Evolutionary conservation across 148 eudicot genomes (phyloP).

Genomic region (Chenopodium quinoa): DNA sequence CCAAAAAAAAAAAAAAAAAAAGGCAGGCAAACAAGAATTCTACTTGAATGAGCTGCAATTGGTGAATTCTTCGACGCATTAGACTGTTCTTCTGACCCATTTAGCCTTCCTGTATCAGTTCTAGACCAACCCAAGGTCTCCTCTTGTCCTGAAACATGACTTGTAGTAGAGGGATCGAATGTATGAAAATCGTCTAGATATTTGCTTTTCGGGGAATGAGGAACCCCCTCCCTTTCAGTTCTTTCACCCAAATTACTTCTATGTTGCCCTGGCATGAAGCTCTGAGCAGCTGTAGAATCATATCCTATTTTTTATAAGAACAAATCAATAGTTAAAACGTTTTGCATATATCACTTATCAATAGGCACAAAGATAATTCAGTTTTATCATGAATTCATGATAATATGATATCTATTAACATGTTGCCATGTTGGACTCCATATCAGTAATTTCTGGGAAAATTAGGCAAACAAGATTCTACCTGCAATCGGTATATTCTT

Average conservation of each 20-base stretch:
- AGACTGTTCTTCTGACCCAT: conserved; percentile 26
- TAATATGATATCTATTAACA: too few relatives aligned
- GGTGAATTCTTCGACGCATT: neutral
- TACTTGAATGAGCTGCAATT: neutral
- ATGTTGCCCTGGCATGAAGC: neutral
- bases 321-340: neutral
- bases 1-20: too few relatives aligned
- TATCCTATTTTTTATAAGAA: neutral
- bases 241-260: neutral
- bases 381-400: too few relatives aligned
- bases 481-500: neutral
- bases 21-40: neutral
- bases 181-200: conserved; percentile 10
- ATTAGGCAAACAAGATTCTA: neutral
- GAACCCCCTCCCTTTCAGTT: neutral
- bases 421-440: too few relatives aligned
- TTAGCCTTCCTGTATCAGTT: conserved; percentile 20
- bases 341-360: too few relatives aligned
- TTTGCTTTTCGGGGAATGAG: neutral
- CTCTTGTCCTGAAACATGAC: conserved; percentile 20
- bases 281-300: neutral
- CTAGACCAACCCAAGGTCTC: conserved; percentile 23
- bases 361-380: neutral
- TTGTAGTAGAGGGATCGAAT: conserved; percentile 7
- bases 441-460: too few relatives aligned